phyloP scores from a whole-genome alignment of 1,284 basidiomycete genomes.

The Malassezia caprae region DNA sequence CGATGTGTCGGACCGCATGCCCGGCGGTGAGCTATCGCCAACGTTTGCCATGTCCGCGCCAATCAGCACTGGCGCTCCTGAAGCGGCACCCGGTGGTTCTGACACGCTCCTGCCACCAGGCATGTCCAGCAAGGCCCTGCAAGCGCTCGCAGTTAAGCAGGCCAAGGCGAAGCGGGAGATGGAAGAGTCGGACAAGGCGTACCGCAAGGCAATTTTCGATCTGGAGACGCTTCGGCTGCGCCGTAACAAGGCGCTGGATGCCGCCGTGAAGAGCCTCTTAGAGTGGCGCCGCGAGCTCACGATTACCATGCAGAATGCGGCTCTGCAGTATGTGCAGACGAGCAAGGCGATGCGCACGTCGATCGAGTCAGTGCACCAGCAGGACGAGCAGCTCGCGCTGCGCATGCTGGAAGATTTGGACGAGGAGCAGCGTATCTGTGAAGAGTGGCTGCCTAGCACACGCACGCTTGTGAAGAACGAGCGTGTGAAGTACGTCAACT shows the following conservation, averaged over 20 bases:
- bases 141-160: slow-evolving; percentile 32
- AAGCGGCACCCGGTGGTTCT: neutral
- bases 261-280: slow-evolving; percentile 72
- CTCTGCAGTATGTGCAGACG: slow-evolving; percentile 28
- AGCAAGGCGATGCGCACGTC: slow-evolving; percentile 23
- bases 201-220: slow-evolving; percentile 81
- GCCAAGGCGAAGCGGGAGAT: slow-evolving; percentile 38
- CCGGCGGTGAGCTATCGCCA: neutral
- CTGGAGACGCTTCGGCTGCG: slow-evolving; percentile 74
- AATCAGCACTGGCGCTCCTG: neutral
- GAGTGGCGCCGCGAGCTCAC: slow-evolving; percentile 68
- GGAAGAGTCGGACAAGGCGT: slow-evolving; percentile 66
- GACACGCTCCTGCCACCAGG: neutral
- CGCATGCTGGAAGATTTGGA: slow-evolving; percentile 65
- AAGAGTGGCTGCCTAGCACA: slow-evolving; percentile 51
- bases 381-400: slow-evolving; percentile 56
- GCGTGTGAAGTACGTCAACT: slow-evolving; percentile 63
- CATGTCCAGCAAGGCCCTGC: slow-evolving; percentile 16
- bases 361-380: slow-evolving; percentile 28
- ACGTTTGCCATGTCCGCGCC: neutral
- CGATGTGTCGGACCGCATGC: slow-evolving; percentile 20
- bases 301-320: slow-evolving; percentile 51
- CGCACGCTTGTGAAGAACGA: slow-evolving; percentile 52
- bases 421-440: slow-evolving; percentile 54
- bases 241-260: slow-evolving; percentile 68